phyloP scores from a whole-genome alignment of 2,329 filamentous ascomycete species.

The Ophiocordyceps australis region DNA sequence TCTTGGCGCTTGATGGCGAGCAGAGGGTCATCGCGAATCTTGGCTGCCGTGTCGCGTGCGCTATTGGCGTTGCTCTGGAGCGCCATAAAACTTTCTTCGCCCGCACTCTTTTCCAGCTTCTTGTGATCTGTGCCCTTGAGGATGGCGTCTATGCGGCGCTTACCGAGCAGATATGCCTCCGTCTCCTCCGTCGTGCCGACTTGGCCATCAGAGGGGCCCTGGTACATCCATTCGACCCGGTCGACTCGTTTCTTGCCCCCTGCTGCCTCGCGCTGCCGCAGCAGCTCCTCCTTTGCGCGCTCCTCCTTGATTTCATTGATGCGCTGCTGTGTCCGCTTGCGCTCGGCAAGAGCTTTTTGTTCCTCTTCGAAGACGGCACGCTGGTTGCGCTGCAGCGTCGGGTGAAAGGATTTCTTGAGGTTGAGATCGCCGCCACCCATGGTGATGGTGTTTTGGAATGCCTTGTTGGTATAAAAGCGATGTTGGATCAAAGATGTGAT shows the following conservation, averaged over 20 bases:
- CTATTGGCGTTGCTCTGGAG: slow-evolving; percentile 54
- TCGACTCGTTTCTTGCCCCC: slow-evolving; percentile 66
- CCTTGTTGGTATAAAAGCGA: too few species aligned
- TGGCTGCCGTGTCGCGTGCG: slow-evolving; percentile 61
- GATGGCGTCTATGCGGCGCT: slow-evolving; percentile 70
- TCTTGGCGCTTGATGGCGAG: slow-evolving; percentile 88
- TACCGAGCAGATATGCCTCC: slow-evolving; percentile 84
- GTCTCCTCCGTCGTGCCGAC: slow-evolving; percentile 71
- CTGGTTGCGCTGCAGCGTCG: slow-evolving; percentile 79
- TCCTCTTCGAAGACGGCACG: slow-evolving; percentile 81
- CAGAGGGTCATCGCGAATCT: slow-evolving; percentile 81
- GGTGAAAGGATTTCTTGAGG: slow-evolving; percentile 90
- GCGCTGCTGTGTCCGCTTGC: slow-evolving; percentile 82
- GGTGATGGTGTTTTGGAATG: too few species aligned
- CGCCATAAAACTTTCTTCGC: slow-evolving; percentile 39
- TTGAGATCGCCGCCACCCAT: slow-evolving; percentile 96
- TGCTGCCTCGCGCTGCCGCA: slow-evolving; percentile 73
- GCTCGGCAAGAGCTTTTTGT: slow-evolving; percentile 80
- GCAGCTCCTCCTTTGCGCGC: slow-evolving; percentile 77
- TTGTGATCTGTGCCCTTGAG: slow-evolving; percentile 68
- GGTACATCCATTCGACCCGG: slow-evolving; percentile 97
- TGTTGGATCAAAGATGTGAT: not conserved
- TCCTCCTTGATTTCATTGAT: slow-evolving; percentile 91
- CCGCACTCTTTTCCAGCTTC: slow-evolving; percentile 59
- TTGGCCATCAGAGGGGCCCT: slow-evolving; percentile 63